Percentiles rank a stretch among this genome's conserved stretches.
Evolutionary conservation across 1,284 basidiomycete species (phyloP).

Genomic region (Sanghuangporus weigelae): DNA sequence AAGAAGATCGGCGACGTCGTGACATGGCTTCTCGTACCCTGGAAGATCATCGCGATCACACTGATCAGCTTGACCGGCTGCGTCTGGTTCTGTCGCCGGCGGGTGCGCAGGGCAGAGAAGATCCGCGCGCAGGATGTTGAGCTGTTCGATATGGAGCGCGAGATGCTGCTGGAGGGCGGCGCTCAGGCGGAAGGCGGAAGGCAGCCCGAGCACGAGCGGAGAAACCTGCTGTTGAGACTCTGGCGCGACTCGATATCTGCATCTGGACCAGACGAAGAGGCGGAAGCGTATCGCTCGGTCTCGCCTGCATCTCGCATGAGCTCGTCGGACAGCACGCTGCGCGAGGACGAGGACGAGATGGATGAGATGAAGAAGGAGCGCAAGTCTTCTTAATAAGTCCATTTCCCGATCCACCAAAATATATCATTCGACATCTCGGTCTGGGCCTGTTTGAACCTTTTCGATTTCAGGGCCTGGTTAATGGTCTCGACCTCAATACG

Average conservation of each 20-base stretch:
- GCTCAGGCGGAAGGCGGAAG: neutral
- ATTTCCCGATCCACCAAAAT: neutral
- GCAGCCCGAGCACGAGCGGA: neutral
- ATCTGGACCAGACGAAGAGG: neutral
- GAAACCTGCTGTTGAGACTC: neutral
- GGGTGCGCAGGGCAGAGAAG: neutral
- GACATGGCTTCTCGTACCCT: constrained; percentile 3
- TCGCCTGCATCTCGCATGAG: neutral
- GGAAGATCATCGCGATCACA: constrained; percentile 2
- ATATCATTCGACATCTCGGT: neutral
- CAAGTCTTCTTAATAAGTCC: neutral
- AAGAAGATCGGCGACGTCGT: constrained; percentile 1
- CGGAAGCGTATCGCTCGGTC: neutral
- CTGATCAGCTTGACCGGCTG: neutral
- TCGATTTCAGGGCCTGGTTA: too few relatives aligned
- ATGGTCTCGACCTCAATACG: too few relatives aligned
- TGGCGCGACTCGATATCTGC: neutral
- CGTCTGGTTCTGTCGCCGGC: neutral
- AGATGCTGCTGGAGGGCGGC: neutral
- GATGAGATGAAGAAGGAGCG: neutral
- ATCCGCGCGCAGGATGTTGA: neutral
- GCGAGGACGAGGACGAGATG: neutral
- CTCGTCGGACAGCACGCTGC: neutral
- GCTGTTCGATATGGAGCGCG: neutral
- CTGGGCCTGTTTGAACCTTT: too few relatives aligned